Base-by-base conservation (phyloP, 2,329 filamentous ascomycete species). In the Exophiala dermatitidis region DNA sequence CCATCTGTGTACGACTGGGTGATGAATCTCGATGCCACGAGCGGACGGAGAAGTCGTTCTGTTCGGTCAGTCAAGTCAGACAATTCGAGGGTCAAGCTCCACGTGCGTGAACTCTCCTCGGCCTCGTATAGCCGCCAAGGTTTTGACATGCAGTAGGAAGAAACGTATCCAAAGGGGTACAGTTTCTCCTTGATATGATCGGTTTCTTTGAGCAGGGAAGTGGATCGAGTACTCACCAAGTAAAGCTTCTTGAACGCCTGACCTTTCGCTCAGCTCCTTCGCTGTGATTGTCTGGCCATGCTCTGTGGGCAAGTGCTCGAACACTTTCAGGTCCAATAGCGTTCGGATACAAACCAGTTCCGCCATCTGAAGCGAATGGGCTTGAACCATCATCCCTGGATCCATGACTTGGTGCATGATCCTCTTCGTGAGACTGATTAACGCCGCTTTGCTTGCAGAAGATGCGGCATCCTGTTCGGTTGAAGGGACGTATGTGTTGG, bases 1-100 rank as follows among this genome's bases (percentile, higher is more conserved):
- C 53, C 49, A n/a, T 50, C 47, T 4, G 45, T 19, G 19, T 19
- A 19, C 5, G 49, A 46, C 33, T 50, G 46, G 8, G 43, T 48
- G 30, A 58, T 41, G 44, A 58, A 58, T 10, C 53, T 47, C n/a
- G 53, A 46, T 3, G 42, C 41, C 2, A 53, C 56, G n/a, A 58
- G 53, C 26, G 49, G 45, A n/a, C 56, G 48, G 12, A 58, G 36
- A 5, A 57, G 51, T 31, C 54, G 41, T 43, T 57, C 54, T 53
- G 46, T 10, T 19, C 19, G 19, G 19, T 19, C 19, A 19, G 19
- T 19, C 19, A 19, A 19, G 19, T 19, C 19, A 19, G 19, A 19
- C 19, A 19, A 19, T 19, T 19, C 19, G 19, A 19, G 19, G 19
- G 19, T 19, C 19, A 19, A 19, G 19, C 19, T 19, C 19, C 19